Base-by-base conservation (phyloP, 345 rosid genomes). In the Brassica juncea region DNA sequence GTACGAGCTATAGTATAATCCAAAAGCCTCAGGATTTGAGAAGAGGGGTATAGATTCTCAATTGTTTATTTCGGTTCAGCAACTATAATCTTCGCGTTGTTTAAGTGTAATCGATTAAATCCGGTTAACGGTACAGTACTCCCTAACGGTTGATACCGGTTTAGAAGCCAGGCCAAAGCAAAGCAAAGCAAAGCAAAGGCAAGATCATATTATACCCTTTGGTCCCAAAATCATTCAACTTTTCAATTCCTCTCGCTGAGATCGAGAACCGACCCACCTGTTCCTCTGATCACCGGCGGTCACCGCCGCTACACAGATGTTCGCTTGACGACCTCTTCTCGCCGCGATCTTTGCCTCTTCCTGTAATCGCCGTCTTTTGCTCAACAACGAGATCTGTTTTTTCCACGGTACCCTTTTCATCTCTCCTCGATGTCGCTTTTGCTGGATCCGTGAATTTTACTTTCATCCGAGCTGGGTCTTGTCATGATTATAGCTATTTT, bases 251-350 rank as follows among this genome's bases (percentile, higher is more conserved):
- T 74, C 71, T 73, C 70, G 77, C 62, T 66, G 77, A 58, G 62
- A 60, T 61, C 73, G 19, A 79, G 58, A 60, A 34, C 70, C 78
- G 28, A 62, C 68, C 77, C 62, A 72, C 60, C 66, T 54, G 59
- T 35, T 75, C 47, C 76, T 54, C 60, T 54, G 27, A 72, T 73
- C 74, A 11, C 74, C 78, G 78, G 65, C 77, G 82, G 55, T 68
- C 47, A 60, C 2, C 74, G 52, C 65, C 58, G 47, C 23, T 4
- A 59, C 69, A 23, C 74, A 25, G 35, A 61, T 79, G 74, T 68
- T 74, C 4, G 34, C 14, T 74, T 80, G 27, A 74, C 65, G 59
- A 67, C 52, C 44, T 67, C 5, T 15, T 79, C 70, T 73, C 57
- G 19, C 70, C 78, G 27, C 59, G 73, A 72, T 79, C 39, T 73